These are phyloP conservation scores for Hanseniaspora osmophila DNA, from an alignment of 805 yeast species.

Conservation along the genomic window DNA sequence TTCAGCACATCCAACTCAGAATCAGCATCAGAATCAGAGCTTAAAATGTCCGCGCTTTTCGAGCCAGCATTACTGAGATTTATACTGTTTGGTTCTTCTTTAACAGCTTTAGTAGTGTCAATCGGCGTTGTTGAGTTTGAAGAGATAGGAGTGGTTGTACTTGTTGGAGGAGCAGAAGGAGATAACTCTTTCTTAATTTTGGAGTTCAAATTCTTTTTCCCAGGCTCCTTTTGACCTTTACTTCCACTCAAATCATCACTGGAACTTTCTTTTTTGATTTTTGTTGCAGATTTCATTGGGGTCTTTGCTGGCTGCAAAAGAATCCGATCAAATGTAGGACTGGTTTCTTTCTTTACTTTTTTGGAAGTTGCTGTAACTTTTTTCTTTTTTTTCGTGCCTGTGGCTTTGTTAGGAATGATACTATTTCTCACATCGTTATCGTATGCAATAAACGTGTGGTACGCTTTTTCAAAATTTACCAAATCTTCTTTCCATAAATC, in stretches of 20 bases:
- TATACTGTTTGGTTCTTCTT: too few species aligned
- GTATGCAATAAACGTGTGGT: conserved; percentile 50
- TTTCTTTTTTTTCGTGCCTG: conserved; percentile 21
- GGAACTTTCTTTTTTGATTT: conserved; percentile 3
- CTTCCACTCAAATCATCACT: too few species aligned
- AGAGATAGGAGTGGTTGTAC: too few species aligned
- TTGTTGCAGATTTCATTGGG: conserved; percentile 12
- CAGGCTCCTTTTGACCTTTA: too few species aligned
- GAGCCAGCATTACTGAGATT: too few species aligned
- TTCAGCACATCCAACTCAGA: background rate
- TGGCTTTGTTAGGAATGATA: conserved; percentile 31
- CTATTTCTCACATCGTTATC: conserved; percentile 49
- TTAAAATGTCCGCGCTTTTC: too few species aligned
- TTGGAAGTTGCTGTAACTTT: conserved; percentile 16
- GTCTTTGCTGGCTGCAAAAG: conserved; percentile 11
- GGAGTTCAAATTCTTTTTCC: too few species aligned
- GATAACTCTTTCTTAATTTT: conserved; percentile 6
- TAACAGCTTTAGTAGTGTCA: too few species aligned
- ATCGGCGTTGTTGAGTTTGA: too few species aligned
- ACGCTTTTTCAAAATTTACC: conserved; percentile 53
- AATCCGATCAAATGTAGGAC: conserved; percentile 8
- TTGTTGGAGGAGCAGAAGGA: too few species aligned
- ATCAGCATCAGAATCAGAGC: background rate
- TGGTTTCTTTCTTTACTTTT: conserved; percentile 9
- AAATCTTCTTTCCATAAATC: conserved; percentile 82